A percentile compares a stretch with the other conserved stretches of the same genome.
Conservation (phyloP, 306 rosid species). For the Dryas octopetala region DNA sequence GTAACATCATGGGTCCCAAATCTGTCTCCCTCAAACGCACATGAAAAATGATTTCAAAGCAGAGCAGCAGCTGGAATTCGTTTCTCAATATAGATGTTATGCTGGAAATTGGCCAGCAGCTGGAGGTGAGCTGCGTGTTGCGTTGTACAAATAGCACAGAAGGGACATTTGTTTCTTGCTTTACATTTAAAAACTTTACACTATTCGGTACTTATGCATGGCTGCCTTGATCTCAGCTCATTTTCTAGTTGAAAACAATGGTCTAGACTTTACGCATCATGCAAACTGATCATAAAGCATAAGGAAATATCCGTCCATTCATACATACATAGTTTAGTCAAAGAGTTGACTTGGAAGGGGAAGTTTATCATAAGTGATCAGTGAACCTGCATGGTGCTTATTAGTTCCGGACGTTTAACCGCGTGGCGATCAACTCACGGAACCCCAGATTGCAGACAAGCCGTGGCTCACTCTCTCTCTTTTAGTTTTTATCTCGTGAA, state of each 20-base stretch:
- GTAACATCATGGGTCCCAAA: background rate
- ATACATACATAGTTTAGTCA: background rate
- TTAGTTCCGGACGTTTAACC: no score
- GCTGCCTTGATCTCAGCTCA: background rate
- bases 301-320: background rate
- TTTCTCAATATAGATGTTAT: slow-evolving; percentile 3
- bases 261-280: background rate
- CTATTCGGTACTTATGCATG: background rate
- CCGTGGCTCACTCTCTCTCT: no score
- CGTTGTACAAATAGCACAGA: background rate
- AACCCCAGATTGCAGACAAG: no score
- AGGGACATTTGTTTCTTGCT: background rate
- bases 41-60: background rate
- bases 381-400: no score
- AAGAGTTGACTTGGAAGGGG: no score
- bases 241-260: background rate
- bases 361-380: no score
- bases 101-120: background rate
- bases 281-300: background rate
- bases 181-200: background rate
- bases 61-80: background rate
- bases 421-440: no score
- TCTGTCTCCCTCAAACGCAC: background rate
- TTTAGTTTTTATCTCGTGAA: no score
- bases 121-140: slow-evolving; percentile 6